phyloP scores from a whole-genome alignment of 2,329 filamentous ascomycete species.

The Diaporthe vexans region DNA sequence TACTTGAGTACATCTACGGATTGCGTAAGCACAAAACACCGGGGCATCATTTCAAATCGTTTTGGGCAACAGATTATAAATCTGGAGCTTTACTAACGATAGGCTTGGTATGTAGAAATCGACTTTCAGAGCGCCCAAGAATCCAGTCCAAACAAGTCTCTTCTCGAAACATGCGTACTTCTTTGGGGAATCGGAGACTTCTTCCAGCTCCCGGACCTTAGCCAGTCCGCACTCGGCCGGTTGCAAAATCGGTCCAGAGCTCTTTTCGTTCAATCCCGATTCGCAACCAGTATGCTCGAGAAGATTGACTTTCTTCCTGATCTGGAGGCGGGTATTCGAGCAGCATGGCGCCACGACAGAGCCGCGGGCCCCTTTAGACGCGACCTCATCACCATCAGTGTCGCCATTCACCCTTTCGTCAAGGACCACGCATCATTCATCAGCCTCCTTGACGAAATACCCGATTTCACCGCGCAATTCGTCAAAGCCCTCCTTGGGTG shows the following conservation, averaged over 20 bases:
- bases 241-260: background rate
- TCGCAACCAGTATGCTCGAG: background rate
- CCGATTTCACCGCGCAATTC: background rate
- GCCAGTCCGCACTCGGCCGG: background rate
- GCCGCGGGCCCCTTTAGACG: background rate
- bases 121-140: background rate
- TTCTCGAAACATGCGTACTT: constrained; percentile 2
- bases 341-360: background rate
- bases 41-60: background rate
- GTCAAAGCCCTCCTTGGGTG: constrained; percentile 6
- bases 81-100: background rate
- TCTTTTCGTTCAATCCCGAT: background rate
- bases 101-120: background rate
- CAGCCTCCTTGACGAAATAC: background rate
- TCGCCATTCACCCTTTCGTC: background rate
- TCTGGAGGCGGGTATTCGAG: constrained; percentile 4
- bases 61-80: background rate
- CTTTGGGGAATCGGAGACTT: constrained; percentile 16
- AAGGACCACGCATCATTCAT: background rate
- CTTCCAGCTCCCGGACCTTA: background rate
- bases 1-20: constrained; percentile 10
- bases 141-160: background rate
- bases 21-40: background rate
- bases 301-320: background rate
- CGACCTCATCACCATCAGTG: background rate